These are phyloP conservation scores for Punctularia strigosozonata DNA, from an alignment of 768 basidiomycete genomes.

Conservation along the genomic window DNA sequence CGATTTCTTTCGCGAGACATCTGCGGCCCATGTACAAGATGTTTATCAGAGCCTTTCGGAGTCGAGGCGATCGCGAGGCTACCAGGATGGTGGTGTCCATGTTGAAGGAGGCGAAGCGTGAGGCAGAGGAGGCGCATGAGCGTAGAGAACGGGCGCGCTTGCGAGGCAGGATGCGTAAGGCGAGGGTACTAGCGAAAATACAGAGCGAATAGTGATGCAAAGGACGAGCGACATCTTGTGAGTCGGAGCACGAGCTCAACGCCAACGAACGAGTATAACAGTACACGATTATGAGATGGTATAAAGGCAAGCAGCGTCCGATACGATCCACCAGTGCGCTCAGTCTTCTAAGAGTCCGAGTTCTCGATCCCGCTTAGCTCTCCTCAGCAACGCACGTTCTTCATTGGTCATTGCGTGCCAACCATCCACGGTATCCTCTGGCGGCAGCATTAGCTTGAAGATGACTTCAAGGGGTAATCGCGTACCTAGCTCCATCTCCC, in stretches of 20 bases:
- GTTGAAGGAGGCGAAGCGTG: constrained; percentile 30
- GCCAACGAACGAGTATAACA: not conserved
- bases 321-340: not conserved
- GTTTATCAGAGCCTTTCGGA: constrained; percentile 56
- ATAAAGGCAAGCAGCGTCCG: not conserved
- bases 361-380: constrained; percentile 52
- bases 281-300: not conserved
- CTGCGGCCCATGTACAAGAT: constrained; percentile 60
- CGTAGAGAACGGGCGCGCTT: not conserved
- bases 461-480: too few relatives aligned
- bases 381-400: constrained; percentile 33
- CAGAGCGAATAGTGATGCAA: too few relatives aligned
- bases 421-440: constrained; percentile 62
- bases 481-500: constrained; percentile 75
- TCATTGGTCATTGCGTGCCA: constrained; percentile 25
- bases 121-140: not conserved
- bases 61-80: constrained; percentile 39
- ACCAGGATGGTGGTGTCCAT: constrained; percentile 44
- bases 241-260: too few relatives aligned
- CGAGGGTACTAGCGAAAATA: too few relatives aligned
- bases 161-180: not conserved
- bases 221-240: too few relatives aligned
- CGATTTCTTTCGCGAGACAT: constrained; percentile 45
- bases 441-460: too few relatives aligned
- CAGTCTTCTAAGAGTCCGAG: constrained; percentile 30